Evolutionary conservation across 225 moss, liverwort and hornwort genomes (phyloP).

Genomic region (Sphagnum contortum): DNA sequence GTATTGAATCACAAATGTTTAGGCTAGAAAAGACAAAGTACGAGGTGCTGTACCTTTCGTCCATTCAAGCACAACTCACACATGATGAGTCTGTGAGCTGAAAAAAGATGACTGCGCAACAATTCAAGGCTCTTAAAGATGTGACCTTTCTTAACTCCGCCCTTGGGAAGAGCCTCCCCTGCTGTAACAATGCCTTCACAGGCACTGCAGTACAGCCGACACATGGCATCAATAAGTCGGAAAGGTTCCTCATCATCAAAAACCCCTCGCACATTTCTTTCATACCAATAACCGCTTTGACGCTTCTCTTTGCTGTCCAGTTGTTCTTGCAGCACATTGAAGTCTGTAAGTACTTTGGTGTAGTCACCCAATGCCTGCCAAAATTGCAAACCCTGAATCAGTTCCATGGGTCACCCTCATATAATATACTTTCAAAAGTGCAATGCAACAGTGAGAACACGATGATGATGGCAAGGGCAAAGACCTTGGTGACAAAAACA

Average conservation of each 20-base stretch:
- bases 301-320: conserved; percentile 35
- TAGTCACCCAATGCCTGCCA: conserved; percentile 66
- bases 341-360: conserved; percentile 68
- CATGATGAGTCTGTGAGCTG: conserved; percentile 72
- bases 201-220: conserved; percentile 70
- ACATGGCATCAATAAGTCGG: conserved; percentile 78
- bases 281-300: conserved; percentile 50
- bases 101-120: conserved; percentile 70
- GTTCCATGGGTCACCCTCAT: too few relatives aligned
- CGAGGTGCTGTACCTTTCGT: conserved; percentile 50
- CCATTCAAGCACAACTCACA: conserved; percentile 93
- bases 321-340: conserved; percentile 48
- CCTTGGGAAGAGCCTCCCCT: conserved; percentile 41
- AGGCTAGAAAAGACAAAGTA: too few relatives aligned
- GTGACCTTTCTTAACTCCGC: conserved; percentile 73
- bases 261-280: conserved; percentile 72
- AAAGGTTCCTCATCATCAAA: conserved; percentile 83
- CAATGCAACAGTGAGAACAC: too few relatives aligned
- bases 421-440: too few relatives aligned
- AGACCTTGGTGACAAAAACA: conserved; percentile 66
- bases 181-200: conserved; percentile 56
- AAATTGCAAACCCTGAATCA: neutral
- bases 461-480: too few relatives aligned
- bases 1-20: too few relatives aligned
- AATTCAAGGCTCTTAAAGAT: conserved; percentile 80